Evolutionary conservation across 352 stramenopile genomes (phyloP).

Genomic region (Plasmopara viticola): DNA sequence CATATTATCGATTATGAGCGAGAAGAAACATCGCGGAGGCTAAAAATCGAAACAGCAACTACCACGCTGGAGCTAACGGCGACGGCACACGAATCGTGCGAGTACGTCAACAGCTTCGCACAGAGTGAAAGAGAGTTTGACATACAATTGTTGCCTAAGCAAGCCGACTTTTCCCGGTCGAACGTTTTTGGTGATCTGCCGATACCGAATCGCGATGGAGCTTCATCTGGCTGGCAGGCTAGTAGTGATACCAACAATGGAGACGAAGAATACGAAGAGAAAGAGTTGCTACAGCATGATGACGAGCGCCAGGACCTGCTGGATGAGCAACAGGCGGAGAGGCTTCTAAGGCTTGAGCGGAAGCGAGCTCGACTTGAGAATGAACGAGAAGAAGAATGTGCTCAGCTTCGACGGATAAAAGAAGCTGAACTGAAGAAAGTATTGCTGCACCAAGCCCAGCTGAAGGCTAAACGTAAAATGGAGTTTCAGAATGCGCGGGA

Average conservation of each 20-base stretch:
- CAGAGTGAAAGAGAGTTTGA: slow-evolving; percentile 55
- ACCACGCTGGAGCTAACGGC: slow-evolving; percentile 23
- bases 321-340: slow-evolving; percentile 55
- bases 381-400: slow-evolving; percentile 51
- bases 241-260: slow-evolving; percentile 65
- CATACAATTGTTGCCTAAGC: slow-evolving; percentile 34
- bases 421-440: slow-evolving; percentile 57
- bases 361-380: slow-evolving; percentile 51
- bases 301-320: slow-evolving; percentile 48
- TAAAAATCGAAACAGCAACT: slow-evolving; percentile 14
- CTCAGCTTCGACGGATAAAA: slow-evolving; percentile 41
- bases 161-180: slow-evolving; percentile 58
- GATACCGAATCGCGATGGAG: slow-evolving; percentile 33
- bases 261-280: slow-evolving; percentile 67
- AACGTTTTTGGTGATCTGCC: slow-evolving; percentile 72
- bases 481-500: slow-evolving; percentile 28
- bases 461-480: slow-evolving; percentile 37
- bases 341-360: slow-evolving; percentile 44
- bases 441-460: slow-evolving; percentile 41
- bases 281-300: slow-evolving; percentile 54
- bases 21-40: slow-evolving; percentile 19
- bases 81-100: slow-evolving; percentile 25
- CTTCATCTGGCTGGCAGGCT: slow-evolving; percentile 37
- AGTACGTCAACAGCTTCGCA: slow-evolving; percentile 27
- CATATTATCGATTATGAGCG: slow-evolving; percentile 1